phyloP scores from a whole-genome alignment of 306 rosid genomes.

The Vachellia collinsii region DNA sequence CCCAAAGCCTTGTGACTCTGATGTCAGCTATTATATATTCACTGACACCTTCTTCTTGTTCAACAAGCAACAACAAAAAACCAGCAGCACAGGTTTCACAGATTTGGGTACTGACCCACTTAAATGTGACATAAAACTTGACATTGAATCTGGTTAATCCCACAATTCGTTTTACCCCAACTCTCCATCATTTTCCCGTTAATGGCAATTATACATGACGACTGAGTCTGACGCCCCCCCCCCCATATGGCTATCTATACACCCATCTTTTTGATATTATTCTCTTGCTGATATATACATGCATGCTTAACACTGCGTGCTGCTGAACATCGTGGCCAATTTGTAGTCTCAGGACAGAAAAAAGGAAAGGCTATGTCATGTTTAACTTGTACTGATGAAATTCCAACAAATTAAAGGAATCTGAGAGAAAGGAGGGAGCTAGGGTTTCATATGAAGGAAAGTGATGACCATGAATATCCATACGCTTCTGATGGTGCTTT shows the following conservation, averaged over 20 bases:
- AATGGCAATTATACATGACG: background rate
- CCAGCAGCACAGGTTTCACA: background rate
- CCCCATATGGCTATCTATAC: background rate
- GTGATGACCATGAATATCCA: background rate
- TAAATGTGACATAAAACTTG: background rate
- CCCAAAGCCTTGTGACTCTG: background rate
- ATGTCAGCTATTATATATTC: background rate
- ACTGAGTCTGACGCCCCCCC: background rate
- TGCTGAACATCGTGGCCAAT: conserved; percentile 2
- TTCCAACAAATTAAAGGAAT: background rate
- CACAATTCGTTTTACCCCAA: background rate
- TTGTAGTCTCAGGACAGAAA: background rate
- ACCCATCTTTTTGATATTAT: too few species aligned
- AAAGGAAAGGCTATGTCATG: background rate
- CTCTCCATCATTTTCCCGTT: background rate
- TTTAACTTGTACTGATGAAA: conserved; percentile 19
- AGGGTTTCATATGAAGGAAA: background rate
- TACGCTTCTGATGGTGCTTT: background rate
- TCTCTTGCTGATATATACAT: background rate
- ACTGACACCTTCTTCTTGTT: conserved; percentile 4
- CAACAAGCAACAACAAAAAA: conserved; percentile 6
- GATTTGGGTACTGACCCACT: background rate
- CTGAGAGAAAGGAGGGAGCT: background rate
- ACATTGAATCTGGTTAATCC: background rate
- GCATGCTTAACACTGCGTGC: background rate